Evolutionary conservation across 352 stramenopile genomes (phyloP).

Genomic region (Phytophthora cactorum): DNA sequence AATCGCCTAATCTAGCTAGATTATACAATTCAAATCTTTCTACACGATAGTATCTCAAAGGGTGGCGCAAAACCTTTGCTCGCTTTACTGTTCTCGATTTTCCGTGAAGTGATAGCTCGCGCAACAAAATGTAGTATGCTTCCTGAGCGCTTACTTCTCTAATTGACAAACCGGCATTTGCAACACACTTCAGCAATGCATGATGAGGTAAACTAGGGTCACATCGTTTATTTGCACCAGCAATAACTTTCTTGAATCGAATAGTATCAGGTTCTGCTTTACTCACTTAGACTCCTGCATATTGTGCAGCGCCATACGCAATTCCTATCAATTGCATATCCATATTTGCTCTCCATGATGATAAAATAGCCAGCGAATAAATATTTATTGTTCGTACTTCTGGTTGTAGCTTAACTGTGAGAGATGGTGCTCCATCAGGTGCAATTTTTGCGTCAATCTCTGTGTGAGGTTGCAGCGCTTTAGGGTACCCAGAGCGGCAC

Average conservation of each 20-base stretch:
- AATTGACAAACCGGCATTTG: background rate
- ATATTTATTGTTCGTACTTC: conserved; percentile 10
- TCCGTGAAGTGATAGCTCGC: background rate
- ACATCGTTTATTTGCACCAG: conserved; percentile 11
- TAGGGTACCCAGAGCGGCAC: too few species aligned
- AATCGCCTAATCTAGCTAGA: background rate
- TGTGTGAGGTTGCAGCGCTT: too few species aligned
- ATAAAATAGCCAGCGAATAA: background rate
- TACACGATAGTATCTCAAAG: background rate
- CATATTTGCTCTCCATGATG: conserved; percentile 34
- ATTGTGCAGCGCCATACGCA: conserved; percentile 33
- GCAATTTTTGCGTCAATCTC: too few species aligned
- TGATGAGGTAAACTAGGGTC: conserved; percentile 2
- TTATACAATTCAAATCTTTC: too few species aligned
- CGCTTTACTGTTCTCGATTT: conserved; percentile 9
- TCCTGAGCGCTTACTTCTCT: background rate
- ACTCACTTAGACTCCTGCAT: conserved; percentile 35
- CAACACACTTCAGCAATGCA: background rate
- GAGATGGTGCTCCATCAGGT: background rate
- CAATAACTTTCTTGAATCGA: conserved; percentile 9
- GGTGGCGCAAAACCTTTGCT: conserved; percentile 7
- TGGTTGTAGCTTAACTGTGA: conserved; percentile 6
- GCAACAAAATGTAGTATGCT: background rate
- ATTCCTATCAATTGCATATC: conserved; percentile 35
- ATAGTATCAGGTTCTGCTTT: conserved; percentile 24